Conservation (phyloP, 2,329 filamentous ascomycete genomes). For the Cadophora sp. region DNA sequence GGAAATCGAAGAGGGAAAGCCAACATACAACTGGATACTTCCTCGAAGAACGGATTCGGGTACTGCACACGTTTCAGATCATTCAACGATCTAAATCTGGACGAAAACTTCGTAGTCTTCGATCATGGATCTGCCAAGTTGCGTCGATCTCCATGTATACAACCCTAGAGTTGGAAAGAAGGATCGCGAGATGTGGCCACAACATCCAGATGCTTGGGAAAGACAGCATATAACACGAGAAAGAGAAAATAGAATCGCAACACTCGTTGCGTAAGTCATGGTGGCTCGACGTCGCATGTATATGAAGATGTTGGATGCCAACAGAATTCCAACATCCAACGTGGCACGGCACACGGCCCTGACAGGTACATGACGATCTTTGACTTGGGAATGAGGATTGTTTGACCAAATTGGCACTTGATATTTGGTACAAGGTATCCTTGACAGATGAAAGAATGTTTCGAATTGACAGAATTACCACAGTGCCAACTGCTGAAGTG, state of each 20-base stretch:
- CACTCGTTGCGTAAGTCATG: neutral
- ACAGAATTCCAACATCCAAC: neutral
- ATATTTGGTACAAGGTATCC: neutral
- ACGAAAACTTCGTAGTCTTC: neutral
- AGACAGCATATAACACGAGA: neutral
- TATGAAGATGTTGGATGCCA: neutral
- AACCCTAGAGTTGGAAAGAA: neutral
- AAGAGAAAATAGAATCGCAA: neutral
- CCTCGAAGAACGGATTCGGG: neutral
- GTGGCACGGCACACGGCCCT: neutral
- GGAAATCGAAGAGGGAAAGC: neutral
- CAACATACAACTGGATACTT: neutral
- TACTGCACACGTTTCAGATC: neutral
- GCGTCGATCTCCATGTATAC: neutral
- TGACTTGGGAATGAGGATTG: neutral
- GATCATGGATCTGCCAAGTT: neutral
- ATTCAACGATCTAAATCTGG: neutral
- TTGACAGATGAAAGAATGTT: neutral
- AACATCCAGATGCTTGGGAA: neutral
- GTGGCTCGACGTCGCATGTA: neutral
- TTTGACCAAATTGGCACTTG: neutral
- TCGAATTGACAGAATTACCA: neutral
- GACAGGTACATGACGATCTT: neutral
- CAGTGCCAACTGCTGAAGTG: neutral
- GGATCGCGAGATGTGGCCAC: neutral